Conservation (phyloP, 768 basidiomycete species). For the Amanita thiersii region DNA sequence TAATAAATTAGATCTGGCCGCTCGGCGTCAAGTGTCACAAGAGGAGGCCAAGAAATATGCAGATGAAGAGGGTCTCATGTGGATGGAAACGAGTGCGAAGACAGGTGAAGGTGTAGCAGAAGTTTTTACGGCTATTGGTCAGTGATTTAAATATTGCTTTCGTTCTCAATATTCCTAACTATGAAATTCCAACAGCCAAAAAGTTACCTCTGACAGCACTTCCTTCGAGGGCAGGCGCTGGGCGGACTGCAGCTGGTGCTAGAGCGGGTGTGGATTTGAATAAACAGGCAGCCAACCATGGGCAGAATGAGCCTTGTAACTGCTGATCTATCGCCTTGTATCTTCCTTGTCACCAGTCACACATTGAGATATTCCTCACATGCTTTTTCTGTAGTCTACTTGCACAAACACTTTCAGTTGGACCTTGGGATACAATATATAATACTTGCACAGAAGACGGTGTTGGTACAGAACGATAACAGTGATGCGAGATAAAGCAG, state of each 20-base stretch:
- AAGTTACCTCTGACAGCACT: conserved; percentile 81
- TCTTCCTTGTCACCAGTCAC: not conserved
- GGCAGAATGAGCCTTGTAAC: conserved; percentile 65
- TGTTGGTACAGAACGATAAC: too few relatives aligned
- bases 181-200: conserved; percentile 48
- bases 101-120: conserved; percentile 79
- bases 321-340: conserved; percentile 36
- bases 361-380: conserved; percentile 11
- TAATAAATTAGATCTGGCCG: conserved; percentile 87
- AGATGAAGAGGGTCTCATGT: conserved; percentile 87
- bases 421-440: conserved; percentile 3
- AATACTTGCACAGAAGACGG: not conserved
- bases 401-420: conserved; percentile 15
- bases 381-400: conserved; percentile 24
- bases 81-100: conserved; percentile 90
- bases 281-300: conserved; percentile 46
- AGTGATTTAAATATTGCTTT: conserved; percentile 15
- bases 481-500: too few relatives aligned
- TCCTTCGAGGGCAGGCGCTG: conserved; percentile 47
- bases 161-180: not conserved
- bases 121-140: conserved; percentile 82
- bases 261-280: conserved; percentile 77
- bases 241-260: conserved; percentile 42
- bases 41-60: conserved; percentile 92
- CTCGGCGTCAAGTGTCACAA: conserved; percentile 75